phyloP scores from a whole-genome alignment of 2,329 filamentous ascomycete species.

The Aspergillus brasiliensis region DNA sequence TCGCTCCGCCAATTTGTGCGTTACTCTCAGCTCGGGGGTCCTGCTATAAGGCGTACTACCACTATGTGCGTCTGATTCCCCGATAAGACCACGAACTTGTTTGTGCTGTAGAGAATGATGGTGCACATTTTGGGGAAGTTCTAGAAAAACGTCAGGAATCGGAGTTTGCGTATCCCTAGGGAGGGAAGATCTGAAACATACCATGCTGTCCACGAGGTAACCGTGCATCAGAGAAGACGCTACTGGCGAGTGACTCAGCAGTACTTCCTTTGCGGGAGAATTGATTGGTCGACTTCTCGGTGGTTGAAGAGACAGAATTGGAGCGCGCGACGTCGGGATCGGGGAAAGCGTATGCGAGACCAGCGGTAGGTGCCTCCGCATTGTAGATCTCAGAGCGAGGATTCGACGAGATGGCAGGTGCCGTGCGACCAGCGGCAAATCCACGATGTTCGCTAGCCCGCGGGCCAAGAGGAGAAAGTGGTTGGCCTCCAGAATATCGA shows the following conservation, averaged over 20 bases:
- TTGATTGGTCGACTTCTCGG: constrained; percentile 34
- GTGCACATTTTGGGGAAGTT: constrained; percentile 51
- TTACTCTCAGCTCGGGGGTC: constrained; percentile 53
- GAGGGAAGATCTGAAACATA: constrained; percentile 35
- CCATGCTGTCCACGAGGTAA: constrained; percentile 52
- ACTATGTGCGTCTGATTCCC: constrained; percentile 45
- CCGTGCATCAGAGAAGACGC: constrained; percentile 49
- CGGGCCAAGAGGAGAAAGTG: constrained; percentile 45
- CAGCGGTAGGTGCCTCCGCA: constrained; percentile 52
- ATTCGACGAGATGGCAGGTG: constrained; percentile 52
- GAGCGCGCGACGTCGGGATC: constrained; percentile 49
- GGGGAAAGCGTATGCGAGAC: constrained; percentile 54
- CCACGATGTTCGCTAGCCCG: constrained; percentile 43
- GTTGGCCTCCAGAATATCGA: constrained; percentile 43
- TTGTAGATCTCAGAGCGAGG: constrained; percentile 54
- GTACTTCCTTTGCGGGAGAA: constrained; percentile 51
- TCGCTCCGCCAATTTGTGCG: constrained; percentile 53
- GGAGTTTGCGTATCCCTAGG: too few relatives aligned
- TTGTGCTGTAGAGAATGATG: constrained; percentile 53
- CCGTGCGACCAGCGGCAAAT: constrained; percentile 50
- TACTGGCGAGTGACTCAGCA: constrained; percentile 50
- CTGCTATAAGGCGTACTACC: constrained; percentile 51
- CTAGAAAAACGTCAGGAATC: constrained; percentile 24
- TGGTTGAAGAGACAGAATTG: constrained; percentile 39
- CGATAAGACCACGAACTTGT: constrained; percentile 50